These are phyloP conservation scores for Coemansia biformis DNA, from an alignment of 192 early-diverging fungal genomes.

Conservation along the genomic window DNA sequence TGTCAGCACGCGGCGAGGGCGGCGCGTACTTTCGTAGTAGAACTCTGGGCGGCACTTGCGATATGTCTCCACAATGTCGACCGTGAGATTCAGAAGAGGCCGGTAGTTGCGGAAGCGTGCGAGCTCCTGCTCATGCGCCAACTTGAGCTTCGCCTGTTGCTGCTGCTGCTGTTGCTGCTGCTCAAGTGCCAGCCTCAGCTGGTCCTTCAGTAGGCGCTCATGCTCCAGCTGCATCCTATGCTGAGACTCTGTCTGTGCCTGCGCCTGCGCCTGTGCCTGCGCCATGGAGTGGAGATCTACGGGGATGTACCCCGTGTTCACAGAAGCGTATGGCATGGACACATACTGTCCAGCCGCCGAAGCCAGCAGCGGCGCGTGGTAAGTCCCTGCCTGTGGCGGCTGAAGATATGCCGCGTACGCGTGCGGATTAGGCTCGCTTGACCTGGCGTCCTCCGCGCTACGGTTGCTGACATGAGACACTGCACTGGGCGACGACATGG, in stretches of 20 bases:
- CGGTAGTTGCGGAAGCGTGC: conserved; percentile 38
- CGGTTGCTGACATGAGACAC: conserved; percentile 27
- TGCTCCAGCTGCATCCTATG: conserved; percentile 20
- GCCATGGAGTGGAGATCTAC: conserved; percentile 15
- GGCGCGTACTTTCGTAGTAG: conserved; percentile 67
- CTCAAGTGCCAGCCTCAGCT: conserved; percentile 18
- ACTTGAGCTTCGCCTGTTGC: conserved; percentile 10
- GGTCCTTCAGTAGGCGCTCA: conserved; percentile 28
- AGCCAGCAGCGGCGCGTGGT: too few species aligned
- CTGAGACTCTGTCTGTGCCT: conserved; percentile 35
- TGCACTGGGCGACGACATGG: conserved; percentile 25
- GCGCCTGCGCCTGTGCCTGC: conserved; percentile 13
- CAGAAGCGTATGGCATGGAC: too few species aligned
- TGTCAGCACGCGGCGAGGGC: conserved; percentile 87
- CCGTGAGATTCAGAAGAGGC: conserved; percentile 56
- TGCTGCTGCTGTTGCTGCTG: conserved; percentile 37
- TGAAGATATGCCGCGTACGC: conserved; percentile 4
- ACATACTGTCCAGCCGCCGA: conserved; percentile 1
- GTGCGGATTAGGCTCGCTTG: conserved; percentile 1
- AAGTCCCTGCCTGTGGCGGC: neutral
- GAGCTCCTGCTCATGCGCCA: conserved; percentile 38
- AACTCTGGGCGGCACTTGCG: conserved; percentile 76
- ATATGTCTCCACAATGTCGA: conserved; percentile 66
- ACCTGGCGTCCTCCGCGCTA: conserved; percentile 24
- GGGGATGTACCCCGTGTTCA: too few species aligned